Conservation (phyloP, 805 yeast genomes). For the Monosporozyma siamensis region DNA sequence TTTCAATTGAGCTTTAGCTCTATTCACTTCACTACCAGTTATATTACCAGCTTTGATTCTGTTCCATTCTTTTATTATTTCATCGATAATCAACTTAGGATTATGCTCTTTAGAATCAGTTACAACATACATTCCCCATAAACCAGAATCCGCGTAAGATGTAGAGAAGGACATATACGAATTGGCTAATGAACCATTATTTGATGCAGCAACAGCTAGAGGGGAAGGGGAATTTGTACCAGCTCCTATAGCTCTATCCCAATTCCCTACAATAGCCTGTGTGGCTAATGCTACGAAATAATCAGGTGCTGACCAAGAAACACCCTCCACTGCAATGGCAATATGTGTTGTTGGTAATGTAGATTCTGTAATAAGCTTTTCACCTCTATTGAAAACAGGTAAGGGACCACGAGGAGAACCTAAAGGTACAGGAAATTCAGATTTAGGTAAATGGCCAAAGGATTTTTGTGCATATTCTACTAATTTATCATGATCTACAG, state of each 20-base stretch:
- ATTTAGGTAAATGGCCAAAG: conserved; percentile 57
- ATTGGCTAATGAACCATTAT: conserved; percentile 63
- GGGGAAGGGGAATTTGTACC: conserved; percentile 82
- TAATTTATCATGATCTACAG: conserved; percentile 78
- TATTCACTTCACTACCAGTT: conserved; percentile 76
- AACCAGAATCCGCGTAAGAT: conserved; percentile 92
- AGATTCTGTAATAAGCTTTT: conserved; percentile 72
- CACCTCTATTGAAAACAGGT: conserved; percentile 80
- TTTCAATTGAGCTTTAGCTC: conserved; percentile 90
- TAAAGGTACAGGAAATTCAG: conserved; percentile 50
- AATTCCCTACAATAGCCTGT: conserved; percentile 92
- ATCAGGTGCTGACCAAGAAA: conserved; percentile 92
- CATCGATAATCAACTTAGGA: conserved; percentile 59
- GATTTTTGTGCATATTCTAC: conserved; percentile 65
- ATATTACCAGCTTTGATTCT: conserved; percentile 72
- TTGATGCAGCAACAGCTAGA: conserved; percentile 50
- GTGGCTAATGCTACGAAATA: conserved; percentile 92
- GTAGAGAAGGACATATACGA: conserved; percentile 96
- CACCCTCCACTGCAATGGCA: conserved; percentile 96
- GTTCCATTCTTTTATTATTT: conserved; percentile 79
- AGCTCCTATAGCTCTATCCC: conserved; percentile 89
- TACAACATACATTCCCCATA: conserved; percentile 93
- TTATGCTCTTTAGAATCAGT: conserved; percentile 63
- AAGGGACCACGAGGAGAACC: conserved; percentile 56
- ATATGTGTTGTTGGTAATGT: conserved; percentile 82